A percentile compares a stretch with the other conserved stretches of the same genome.
Conservation (phyloP, 1,284 basidiomycete genomes). For the Stereum hirsutum region DNA sequence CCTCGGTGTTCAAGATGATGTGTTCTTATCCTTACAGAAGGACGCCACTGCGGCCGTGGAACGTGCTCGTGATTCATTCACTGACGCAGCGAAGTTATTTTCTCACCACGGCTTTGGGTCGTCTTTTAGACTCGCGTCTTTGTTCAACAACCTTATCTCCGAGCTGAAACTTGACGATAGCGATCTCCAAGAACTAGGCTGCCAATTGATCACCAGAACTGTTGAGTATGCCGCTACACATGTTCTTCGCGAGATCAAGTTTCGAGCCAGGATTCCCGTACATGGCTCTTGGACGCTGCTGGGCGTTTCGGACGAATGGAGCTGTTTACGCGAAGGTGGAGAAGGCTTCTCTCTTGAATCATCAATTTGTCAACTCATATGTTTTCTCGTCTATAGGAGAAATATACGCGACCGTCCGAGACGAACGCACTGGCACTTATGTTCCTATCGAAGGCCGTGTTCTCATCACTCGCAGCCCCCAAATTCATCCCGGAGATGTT, state of each 20-base stretch:
- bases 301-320: conserved; percentile 56
- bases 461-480: conserved; percentile 54
- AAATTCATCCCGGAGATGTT: conserved; percentile 62
- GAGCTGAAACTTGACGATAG: conserved; percentile 27
- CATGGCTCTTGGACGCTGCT: conserved; percentile 54
- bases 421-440: conserved; percentile 21
- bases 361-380: no score
- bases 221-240: conserved; percentile 47
- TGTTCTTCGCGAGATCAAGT: conserved; percentile 58
- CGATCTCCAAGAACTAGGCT: no score
- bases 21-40: conserved; percentile 48
- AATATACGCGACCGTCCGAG: conserved; percentile 49
- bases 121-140: conserved; percentile 28
- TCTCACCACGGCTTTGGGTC: conserved; percentile 31
- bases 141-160: conserved; percentile 27
- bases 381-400: no score
- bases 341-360: no score
- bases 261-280: conserved; percentile 59
- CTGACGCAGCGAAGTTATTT: conserved; percentile 36
- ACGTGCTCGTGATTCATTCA: conserved; percentile 31
- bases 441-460: conserved; percentile 47
- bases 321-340: conserved; percentile 35
- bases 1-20: conserved; percentile 38
- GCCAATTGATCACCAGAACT: conserved; percentile 33
- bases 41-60: conserved; percentile 39